A percentile compares a stretch with the other conserved stretches of the same genome.
phyloP scores from a whole-genome alignment of 371 early-diverging fungal genomes.

The Mycotypha africana region DNA sequence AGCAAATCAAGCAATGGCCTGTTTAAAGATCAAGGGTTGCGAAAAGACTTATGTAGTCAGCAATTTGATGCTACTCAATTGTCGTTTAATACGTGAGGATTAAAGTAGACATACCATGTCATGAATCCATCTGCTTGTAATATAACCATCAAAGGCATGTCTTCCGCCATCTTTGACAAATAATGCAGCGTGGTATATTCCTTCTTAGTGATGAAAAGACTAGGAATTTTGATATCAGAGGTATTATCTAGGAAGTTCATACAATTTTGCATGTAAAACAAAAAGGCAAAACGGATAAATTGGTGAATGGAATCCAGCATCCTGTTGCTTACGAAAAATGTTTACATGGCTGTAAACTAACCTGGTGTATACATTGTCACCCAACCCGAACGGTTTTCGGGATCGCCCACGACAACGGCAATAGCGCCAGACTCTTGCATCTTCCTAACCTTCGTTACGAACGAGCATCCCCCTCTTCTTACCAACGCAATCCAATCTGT shows the following conservation, averaged over 20 bases:
- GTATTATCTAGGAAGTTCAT: slow-evolving; percentile 67
- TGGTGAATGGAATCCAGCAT: too few relatives aligned
- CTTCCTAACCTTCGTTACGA: slow-evolving; percentile 81
- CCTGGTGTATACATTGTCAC: slow-evolving; percentile 89
- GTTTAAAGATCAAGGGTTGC: slow-evolving; percentile 4
- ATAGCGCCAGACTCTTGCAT: slow-evolving; percentile 84
- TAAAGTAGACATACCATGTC: slow-evolving; percentile 30
- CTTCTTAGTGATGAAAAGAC: slow-evolving; percentile 65
- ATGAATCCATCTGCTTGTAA: slow-evolving; percentile 24
- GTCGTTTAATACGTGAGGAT: too few relatives aligned
- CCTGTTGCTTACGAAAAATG: not conserved
- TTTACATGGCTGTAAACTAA: slow-evolving; percentile 19
- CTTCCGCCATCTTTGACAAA: slow-evolving; percentile 30
- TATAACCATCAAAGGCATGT: slow-evolving; percentile 38
- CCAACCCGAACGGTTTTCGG: slow-evolving; percentile 54
- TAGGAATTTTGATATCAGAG: slow-evolving; percentile 68
- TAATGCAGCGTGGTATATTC: slow-evolving; percentile 52
- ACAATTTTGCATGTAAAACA: too few relatives aligned
- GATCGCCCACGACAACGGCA: slow-evolving; percentile 89
- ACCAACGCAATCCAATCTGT: slow-evolving; percentile 78
- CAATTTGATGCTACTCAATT: too few relatives aligned
- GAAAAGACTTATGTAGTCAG: not conserved
- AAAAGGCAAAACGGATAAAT: too few relatives aligned
- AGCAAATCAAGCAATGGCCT: slow-evolving; percentile 67
- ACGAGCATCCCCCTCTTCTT: slow-evolving; percentile 79